Evolutionary conservation across 1,139 yeast genomes (phyloP).

Genomic region (Taphrina pruni): DNA sequence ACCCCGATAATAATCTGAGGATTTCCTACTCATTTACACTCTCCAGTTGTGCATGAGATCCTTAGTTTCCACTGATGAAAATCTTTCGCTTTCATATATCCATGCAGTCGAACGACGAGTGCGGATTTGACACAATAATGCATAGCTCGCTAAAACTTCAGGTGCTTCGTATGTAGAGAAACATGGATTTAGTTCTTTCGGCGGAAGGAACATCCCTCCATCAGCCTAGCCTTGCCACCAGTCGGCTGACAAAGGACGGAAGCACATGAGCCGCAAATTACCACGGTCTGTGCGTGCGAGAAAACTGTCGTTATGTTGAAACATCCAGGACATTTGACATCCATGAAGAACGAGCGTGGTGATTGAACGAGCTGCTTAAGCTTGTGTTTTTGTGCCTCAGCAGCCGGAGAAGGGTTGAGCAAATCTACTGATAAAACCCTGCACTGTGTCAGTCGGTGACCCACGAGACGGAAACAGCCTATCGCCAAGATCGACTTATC

Average conservation of each 20-base stretch:
- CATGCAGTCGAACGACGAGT: constrained; percentile 4
- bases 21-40: constrained; percentile 10
- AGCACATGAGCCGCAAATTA: constrained; percentile 98
- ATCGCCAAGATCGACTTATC: background rate
- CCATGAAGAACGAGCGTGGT: constrained; percentile 98
- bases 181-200: constrained; percentile 69
- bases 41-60: constrained; percentile 11
- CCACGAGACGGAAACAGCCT: background rate
- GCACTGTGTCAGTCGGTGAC: background rate
- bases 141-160: constrained; percentile 28
- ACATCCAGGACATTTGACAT: constrained; percentile 75
- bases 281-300: constrained; percentile 99
- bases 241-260: constrained; percentile 98
- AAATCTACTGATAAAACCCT: constrained; percentile 43
- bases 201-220: constrained; percentile 99
- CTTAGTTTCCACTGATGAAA: background rate
- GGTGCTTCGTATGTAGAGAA: constrained; percentile 19
- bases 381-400: constrained; percentile 97
- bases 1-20: background rate
- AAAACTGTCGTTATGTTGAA: constrained; percentile 98
- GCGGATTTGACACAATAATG: constrained; percentile 18
- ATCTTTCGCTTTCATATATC: background rate
- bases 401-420: constrained; percentile 91
- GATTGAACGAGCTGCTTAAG: constrained; percentile 95
- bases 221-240: constrained; percentile 99